phyloP scores from a whole-genome alignment of 306 rosid genomes.

The Acacia confusa region DNA sequence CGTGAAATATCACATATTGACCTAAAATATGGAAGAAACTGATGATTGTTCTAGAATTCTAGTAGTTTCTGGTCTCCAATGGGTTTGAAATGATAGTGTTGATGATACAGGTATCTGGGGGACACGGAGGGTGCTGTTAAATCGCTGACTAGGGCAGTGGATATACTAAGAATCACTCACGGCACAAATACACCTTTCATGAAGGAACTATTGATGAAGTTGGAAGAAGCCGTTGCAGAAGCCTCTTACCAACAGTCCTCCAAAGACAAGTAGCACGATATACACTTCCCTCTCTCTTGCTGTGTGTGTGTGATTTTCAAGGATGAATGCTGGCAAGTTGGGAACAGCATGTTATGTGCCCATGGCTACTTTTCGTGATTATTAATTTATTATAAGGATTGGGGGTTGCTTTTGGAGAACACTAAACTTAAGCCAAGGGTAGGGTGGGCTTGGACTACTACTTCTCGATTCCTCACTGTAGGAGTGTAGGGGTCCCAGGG shows the following conservation, averaged over 20 bases:
- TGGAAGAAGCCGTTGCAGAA: conserved; percentile 93
- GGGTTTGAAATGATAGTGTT: conserved; percentile 12
- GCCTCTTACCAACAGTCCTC: conserved; percentile 62
- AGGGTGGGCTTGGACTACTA: neutral
- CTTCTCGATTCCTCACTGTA: neutral
- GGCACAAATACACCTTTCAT: conserved; percentile 72
- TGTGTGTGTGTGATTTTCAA: neutral
- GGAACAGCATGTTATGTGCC: neutral
- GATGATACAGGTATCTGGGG: conserved; percentile 61
- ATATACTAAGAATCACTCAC: conserved; percentile 75
- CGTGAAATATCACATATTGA: conserved; percentile 6
- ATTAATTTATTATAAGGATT: neutral
- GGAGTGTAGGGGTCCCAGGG: neutral
- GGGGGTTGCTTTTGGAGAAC: neutral
- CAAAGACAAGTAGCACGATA: conserved; percentile 30
- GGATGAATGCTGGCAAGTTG: neutral
- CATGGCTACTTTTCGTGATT: neutral
- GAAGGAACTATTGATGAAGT: conserved; percentile 68
- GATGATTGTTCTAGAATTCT: neutral
- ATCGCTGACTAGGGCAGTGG: conserved; percentile 66
- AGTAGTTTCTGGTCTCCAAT: neutral
- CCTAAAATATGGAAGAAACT: conserved; percentile 6
- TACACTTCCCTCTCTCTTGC: neutral
- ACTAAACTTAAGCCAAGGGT: neutral
- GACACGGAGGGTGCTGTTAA: conserved; percentile 63